Percentiles rank a stretch among this genome's conserved stretches.
Evolutionary conservation across 352 stramenopile genomes (phyloP).

Genomic region (Globisporangium heterothallicum): DNA sequence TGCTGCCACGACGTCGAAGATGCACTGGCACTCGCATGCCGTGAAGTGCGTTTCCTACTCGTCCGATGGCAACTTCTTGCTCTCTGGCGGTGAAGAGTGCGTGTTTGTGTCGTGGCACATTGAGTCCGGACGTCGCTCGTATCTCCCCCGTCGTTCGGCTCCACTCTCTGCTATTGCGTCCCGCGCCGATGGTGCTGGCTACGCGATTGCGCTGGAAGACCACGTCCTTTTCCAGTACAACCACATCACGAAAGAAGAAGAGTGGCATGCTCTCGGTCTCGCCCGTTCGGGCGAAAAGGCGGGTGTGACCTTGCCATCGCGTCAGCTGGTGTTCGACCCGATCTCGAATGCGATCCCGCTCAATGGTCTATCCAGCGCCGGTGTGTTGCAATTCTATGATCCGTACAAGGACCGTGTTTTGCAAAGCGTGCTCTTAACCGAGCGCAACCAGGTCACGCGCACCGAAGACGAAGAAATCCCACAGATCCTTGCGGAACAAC

Average conservation of each 20-base stretch:
- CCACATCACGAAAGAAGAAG: conserved; percentile 61
- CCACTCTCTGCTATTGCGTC: conserved; percentile 48
- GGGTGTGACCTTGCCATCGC: conserved; percentile 37
- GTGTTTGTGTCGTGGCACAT: conserved; percentile 87
- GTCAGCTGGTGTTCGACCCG: conserved; percentile 58
- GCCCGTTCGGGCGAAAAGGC: conserved; percentile 44
- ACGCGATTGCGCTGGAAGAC: conserved; percentile 60
- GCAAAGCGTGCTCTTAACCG: conserved; percentile 58
- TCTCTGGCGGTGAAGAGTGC: conserved; percentile 83
- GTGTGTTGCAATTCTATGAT: conserved; percentile 79
- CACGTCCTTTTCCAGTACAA: conserved; percentile 83
- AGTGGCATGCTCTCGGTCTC: conserved; percentile 66
- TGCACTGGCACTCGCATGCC: conserved; percentile 86
- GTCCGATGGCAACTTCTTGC: conserved; percentile 63
- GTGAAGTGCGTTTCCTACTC: conserved; percentile 73
- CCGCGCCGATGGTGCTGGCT: conserved; percentile 44
- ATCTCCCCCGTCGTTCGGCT: conserved; percentile 73
- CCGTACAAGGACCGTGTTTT: conserved; percentile 76
- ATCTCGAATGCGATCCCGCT: conserved; percentile 52
- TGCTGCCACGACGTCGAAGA: conserved; percentile 31
- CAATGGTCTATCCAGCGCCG: conserved; percentile 53
- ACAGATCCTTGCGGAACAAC: conserved; percentile 40
- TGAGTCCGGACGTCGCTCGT: conserved; percentile 62
- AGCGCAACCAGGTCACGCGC: conserved; percentile 82
- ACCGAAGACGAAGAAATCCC: conserved; percentile 62